Percentiles rank a stretch among this genome's conserved stretches.
Evolutionary conservation across 352 stramenopile genomes (phyloP).

Genomic region (Phytophthora hibernalis): DNA sequence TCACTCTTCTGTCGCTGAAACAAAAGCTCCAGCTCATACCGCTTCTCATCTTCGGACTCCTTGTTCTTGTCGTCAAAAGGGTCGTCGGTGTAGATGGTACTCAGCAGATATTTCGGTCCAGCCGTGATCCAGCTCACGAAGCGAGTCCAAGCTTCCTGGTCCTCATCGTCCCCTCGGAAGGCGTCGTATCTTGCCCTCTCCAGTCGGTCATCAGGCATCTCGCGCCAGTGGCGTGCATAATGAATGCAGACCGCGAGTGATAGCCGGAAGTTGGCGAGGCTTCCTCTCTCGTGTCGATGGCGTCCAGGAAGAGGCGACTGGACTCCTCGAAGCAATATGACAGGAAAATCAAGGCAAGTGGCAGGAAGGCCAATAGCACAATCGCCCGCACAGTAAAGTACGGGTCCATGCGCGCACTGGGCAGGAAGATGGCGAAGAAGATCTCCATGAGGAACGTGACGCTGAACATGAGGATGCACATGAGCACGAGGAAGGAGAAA

Average conservation of each 20-base stretch:
- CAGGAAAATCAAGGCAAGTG: conserved; percentile 83
- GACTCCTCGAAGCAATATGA: conserved; percentile 91
- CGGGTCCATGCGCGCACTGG: conserved; percentile 71
- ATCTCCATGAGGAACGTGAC: conserved; percentile 92
- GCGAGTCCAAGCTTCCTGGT: conserved; percentile 68
- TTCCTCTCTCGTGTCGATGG: conserved; percentile 87
- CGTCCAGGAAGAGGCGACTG: conserved; percentile 81
- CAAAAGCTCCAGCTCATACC: conserved; percentile 64
- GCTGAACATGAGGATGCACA: conserved; percentile 92
- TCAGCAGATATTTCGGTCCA: conserved; percentile 46
- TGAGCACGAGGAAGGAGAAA: conserved; percentile 89
- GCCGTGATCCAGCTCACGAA: conserved; percentile 51
- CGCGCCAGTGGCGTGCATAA: conserved; percentile 77
- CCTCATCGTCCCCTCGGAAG: conserved; percentile 63
- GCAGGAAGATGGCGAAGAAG: conserved; percentile 92
- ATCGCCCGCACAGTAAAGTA: conserved; percentile 80
- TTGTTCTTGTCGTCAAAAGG: conserved; percentile 84
- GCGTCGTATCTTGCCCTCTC: conserved; percentile 54
- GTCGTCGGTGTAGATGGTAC: conserved; percentile 63
- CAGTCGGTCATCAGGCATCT: conserved; percentile 85
- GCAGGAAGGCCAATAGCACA: conserved; percentile 70
- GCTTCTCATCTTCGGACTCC: conserved; percentile 72
- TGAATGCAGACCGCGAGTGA: conserved; percentile 86
- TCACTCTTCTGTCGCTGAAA: conserved; percentile 63
- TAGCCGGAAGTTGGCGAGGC: conserved; percentile 85